A percentile compares a stretch with the other conserved stretches of the same genome.
phyloP scores from a whole-genome alignment of 2,329 filamentous ascomycete species.

The Aspergillus aculeatus region DNA sequence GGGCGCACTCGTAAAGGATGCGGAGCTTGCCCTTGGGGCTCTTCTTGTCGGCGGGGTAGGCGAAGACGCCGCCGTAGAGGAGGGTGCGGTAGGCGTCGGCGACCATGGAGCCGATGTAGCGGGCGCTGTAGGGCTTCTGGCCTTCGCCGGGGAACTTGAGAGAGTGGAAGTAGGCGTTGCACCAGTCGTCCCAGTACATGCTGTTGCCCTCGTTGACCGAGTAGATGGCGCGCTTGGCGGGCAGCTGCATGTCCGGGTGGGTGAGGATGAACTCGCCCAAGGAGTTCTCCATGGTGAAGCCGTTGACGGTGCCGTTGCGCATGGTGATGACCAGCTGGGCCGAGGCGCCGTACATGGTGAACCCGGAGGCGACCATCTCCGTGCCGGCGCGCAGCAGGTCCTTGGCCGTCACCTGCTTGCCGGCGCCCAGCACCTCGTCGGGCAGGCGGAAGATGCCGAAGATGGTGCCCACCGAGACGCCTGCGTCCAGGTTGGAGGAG shows the following conservation, averaged over 20 bases:
- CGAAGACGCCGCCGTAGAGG: constrained; percentile 94
- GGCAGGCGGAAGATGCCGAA: constrained; percentile 90
- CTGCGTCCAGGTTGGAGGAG: constrained; percentile 94
- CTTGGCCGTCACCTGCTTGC: constrained; percentile 60
- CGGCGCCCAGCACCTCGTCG: constrained; percentile 54
- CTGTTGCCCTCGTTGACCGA: constrained; percentile 99
- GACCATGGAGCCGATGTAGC: constrained; percentile 98
- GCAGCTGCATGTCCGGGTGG: constrained; percentile 90
- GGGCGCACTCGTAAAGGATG: constrained; percentile 96
- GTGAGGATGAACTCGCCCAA: constrained; percentile 98
- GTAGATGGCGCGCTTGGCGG: constrained; percentile 80
- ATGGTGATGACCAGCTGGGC: constrained; percentile 96
- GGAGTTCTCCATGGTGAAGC: constrained; percentile 95
- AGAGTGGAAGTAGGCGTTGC: constrained; percentile 83
- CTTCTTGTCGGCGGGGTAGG: constrained; percentile 97
- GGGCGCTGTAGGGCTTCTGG: constrained; percentile 83
- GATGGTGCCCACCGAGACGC: constrained; percentile 96
- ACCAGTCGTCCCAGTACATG: constrained; percentile 88
- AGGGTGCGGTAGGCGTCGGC: constrained; percentile 96
- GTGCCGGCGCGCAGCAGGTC: constrained; percentile 87
- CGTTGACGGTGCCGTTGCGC: constrained; percentile 87
- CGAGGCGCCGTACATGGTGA: constrained; percentile 99
- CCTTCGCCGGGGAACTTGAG: constrained; percentile 75
- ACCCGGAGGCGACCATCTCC: constrained; percentile 90
- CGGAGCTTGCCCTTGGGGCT: constrained; percentile 96